A percentile compares a stretch with the other conserved stretches of the same genome.
Evolutionary conservation across 192 early-diverging fungal genomes (phyloP).

Genomic region (Coemansia sp.): DNA sequence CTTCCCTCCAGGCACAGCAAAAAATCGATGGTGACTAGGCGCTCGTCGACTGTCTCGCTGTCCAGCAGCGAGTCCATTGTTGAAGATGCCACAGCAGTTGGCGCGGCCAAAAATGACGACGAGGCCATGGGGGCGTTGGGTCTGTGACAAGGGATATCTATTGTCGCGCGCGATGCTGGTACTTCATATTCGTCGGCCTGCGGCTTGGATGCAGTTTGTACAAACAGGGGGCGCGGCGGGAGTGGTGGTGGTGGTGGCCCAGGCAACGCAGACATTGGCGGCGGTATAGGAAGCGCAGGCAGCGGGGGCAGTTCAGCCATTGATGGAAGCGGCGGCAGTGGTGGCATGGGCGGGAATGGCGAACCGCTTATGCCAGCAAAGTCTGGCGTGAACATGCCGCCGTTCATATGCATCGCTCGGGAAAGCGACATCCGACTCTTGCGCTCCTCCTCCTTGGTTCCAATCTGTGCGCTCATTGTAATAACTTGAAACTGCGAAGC

Average conservation of each 20-base stretch:
- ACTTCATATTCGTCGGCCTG: neutral
- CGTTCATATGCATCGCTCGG: conserved; percentile 15
- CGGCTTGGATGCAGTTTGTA: neutral
- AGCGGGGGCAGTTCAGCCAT: neutral
- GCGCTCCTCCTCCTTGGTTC: conserved; percentile 49
- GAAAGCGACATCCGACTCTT: conserved; percentile 46
- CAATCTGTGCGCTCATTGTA: conserved; percentile 43
- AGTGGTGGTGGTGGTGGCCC: neutral
- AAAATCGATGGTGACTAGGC: conserved; percentile 49
- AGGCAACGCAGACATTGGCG: neutral
- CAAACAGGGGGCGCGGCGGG: neutral
- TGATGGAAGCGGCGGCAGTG: conserved; percentile 9
- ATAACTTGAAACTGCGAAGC: conserved; percentile 45
- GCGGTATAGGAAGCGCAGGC: neutral
- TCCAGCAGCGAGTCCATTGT: conserved; percentile 35
- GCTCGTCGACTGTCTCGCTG: conserved; percentile 42
- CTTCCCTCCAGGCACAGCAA: conserved; percentile 41
- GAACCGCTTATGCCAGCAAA: conserved; percentile 5
- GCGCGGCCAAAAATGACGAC: conserved; percentile 6
- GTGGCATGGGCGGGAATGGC: conserved; percentile 21
- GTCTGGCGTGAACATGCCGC: conserved; percentile 13
- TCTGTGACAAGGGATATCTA: conserved; percentile 23
- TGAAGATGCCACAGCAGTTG: conserved; percentile 27
- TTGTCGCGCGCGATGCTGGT: conserved; percentile 25
- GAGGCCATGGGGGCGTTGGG: neutral